A percentile compares a stretch with the other conserved stretches of the same genome.
Evolutionary conservation across 371 early-diverging fungal genomes (phyloP).

Genomic region (Cladochytrium tenue): DNA sequence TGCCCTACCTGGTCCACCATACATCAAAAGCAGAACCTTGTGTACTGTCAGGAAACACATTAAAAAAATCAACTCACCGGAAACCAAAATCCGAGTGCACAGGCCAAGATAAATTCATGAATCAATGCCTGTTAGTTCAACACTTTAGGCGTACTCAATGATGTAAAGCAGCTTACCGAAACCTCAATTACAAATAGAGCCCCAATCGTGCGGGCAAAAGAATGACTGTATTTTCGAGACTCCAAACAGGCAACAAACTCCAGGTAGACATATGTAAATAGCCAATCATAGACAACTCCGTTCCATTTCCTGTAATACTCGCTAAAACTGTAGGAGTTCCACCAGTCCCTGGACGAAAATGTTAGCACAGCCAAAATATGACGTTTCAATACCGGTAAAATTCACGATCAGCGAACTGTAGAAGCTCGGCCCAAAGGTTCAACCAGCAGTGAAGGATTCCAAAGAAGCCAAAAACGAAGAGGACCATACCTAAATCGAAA

Average conservation of each 20-base stretch:
- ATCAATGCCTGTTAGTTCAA: constrained; percentile 14
- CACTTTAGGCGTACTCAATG: not conserved
- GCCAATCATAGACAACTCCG: constrained; percentile 46
- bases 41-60: too few species aligned
- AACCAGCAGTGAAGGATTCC: constrained; percentile 26
- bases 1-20: constrained; percentile 27
- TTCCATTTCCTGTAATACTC: constrained; percentile 56
- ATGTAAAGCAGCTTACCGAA: constrained; percentile 10
- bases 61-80: constrained; percentile 11
- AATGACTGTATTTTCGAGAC: not conserved
- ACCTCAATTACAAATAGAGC: constrained; percentile 27
- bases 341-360: constrained; percentile 35
- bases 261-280: constrained; percentile 40
- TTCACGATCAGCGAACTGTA: constrained; percentile 39
- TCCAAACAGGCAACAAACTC: constrained; percentile 28
- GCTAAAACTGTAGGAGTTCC: constrained; percentile 44
- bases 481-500: constrained; percentile 11
- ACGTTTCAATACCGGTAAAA: constrained; percentile 33
- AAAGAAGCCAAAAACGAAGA: constrained; percentile 29
- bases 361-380: not conserved
- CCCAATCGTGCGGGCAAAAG: constrained; percentile 6
- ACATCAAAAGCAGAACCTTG: constrained; percentile 24
- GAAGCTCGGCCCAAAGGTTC: constrained; percentile 41
- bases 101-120: constrained; percentile 30
- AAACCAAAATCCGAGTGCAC: constrained; percentile 25